Base-by-base conservation (phyloP, 2,329 filamentous ascomycete species). In the Chaetomium sp. region DNA sequence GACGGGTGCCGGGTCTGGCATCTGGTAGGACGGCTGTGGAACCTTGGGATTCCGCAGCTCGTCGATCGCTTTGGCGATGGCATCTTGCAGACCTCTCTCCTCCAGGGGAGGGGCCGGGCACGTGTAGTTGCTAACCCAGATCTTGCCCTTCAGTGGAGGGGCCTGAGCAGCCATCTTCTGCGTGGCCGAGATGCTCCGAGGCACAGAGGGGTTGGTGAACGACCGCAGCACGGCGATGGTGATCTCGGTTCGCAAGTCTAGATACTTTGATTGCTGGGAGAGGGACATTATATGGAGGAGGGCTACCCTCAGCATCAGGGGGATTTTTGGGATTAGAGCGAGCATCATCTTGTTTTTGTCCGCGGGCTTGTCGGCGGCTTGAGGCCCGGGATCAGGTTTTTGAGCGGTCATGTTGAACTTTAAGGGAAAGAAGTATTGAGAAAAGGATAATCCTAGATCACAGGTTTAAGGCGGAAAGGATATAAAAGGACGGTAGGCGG, bases 101-200 rank as follows among this genome's bases (percentile, higher is more conserved):
- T 62, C 66, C 19, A 68, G 85, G 64, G 85, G 80, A 0, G 88
- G 90, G 2, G 79, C 78, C 0, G 86, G 84, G 19, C 92, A 79
- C 0, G 83, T 85, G 50, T 90, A 88, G 62, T 86, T 90, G 71
- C 88, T 89, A 27, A 96, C 82, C 93, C 93, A 97, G 69, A 95
- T 87, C 53, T 85, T 85, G 3, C 92, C 92, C 74, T 91, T 93
- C 73, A 96, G 80, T 0, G 86, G 87, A 0, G 84, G 84, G 61
- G 90, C 89, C 64, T 81, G 85, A 53, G 85, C 78, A 1, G 85
- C 84, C n/a, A 85, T 71, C 50, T 78, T 79, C 76, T 97, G 94
- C 7, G 84, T 78, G 66, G 86, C 83, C 0, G 83, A 80, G 27
- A 96, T 77, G 29, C 86, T 80, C 12, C 71, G 74, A 0, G 82